Percentiles rank a stretch among this genome's conserved stretches.
Evolutionary conservation across 169 alveolate species (phyloP).

Genomic region (Cryptosporidium canis): DNA sequence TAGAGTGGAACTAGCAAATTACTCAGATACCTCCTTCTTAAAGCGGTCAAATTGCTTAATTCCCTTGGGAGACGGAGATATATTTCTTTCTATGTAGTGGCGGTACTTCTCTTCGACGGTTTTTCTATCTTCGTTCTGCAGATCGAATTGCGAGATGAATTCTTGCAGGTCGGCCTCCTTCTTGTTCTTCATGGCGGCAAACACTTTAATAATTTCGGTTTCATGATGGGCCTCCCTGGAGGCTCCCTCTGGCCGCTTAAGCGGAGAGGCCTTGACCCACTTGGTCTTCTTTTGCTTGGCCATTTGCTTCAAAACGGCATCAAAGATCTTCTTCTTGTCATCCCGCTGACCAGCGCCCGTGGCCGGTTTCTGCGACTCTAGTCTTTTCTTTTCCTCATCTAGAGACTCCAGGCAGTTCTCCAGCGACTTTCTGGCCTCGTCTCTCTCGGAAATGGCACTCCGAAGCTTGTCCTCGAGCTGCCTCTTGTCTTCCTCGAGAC

Average conservation of each 20-base stretch:
- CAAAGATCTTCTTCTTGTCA: background rate
- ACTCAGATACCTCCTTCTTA: background rate
- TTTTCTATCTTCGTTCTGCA: background rate
- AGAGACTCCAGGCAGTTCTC: background rate
- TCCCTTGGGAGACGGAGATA: background rate
- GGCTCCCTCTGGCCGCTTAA: background rate
- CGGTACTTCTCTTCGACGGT: background rate
- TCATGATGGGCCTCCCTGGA: background rate
- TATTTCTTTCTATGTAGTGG: background rate
- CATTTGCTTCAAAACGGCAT: background rate
- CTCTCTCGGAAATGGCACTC: background rate
- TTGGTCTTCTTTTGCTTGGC: background rate
- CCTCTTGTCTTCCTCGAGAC: background rate
- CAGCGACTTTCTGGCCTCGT: background rate
- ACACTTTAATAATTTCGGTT: background rate
- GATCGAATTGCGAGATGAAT: background rate
- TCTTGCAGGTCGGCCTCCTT: background rate
- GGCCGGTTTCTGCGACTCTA: background rate
- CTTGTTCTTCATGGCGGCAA: background rate
- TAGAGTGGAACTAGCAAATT: background rate
- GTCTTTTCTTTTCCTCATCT: background rate
- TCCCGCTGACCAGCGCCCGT: background rate
- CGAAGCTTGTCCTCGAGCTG: background rate
- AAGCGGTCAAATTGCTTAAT: background rate
- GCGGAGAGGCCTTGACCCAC: conserved; percentile 4